Conservation (phyloP, 2,329 filamentous ascomycete species). For the Ophiocordyceps camponoti-leonardi region DNA sequence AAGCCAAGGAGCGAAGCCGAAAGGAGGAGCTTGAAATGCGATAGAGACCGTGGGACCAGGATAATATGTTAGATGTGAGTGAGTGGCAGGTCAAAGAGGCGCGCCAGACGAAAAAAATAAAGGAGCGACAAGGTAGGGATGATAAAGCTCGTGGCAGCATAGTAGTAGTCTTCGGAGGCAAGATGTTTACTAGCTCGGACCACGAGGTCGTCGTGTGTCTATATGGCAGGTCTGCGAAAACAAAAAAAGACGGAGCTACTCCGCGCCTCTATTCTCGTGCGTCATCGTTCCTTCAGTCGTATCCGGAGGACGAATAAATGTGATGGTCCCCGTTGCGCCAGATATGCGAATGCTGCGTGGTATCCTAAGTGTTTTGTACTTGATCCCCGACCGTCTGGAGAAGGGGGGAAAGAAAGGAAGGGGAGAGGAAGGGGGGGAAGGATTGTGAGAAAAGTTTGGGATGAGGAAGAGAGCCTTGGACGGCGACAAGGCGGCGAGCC, state of each 20-base stretch:
- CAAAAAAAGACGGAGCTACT: conserved; percentile 6
- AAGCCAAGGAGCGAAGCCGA: conserved; percentile 2
- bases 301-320: conserved; percentile 9
- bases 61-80: neutral
- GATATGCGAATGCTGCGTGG: conserved; percentile 12
- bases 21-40: neutral
- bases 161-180: neutral
- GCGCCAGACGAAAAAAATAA: neutral
- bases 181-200: neutral
- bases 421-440: no score
- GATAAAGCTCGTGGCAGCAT: neutral
- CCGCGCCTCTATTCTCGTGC: conserved; percentile 7
- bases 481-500: conserved; percentile 1
- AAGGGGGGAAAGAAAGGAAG: neutral
- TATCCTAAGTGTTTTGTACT: conserved; percentile 1
- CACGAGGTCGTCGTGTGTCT: neutral
- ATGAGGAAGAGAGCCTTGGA: neutral
- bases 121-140: neutral
- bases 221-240: conserved; percentile 1
- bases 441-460: no score
- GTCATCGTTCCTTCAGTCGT: conserved; percentile 1
- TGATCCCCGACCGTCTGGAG: neutral
- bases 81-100: neutral
- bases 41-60: neutral
- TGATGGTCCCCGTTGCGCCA: conserved; percentile 11